Base-by-base conservation (phyloP, 108 stramenopile genomes). In the Skeletonema tropicum region DNA sequence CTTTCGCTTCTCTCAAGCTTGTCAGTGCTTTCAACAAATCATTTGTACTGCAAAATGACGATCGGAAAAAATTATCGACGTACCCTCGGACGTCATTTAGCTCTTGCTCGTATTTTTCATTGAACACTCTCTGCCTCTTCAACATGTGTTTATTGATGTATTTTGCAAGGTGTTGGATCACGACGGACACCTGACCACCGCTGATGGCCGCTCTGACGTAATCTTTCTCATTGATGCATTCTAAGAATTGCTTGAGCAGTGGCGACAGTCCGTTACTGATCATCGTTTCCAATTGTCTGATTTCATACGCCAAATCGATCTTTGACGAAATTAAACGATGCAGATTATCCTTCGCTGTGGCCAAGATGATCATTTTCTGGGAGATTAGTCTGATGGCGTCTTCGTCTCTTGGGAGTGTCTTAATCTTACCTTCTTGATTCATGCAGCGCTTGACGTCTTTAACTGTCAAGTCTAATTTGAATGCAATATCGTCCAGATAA, bases 1-100 rank as follows among this genome's bases (percentile, higher is more conserved):
- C 74, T 6, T 63, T 61, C 25, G 82, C 75, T 38, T 62, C 23
- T 36, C 78, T 83, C 29, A 87, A 48, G 36, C 77, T 74, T 49
- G 58, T 15, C 68, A 85, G 49, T 8, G 60, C 46, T 63, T 62
- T 75, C 17, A 60, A 55, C 12, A 87, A 58, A 48, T 82, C 78
- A 26, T 68, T 33, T 14, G 30, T 70, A 57, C 70, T 46, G 39
- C 52, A 21, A 52, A 84, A 81, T 6, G 12, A 17, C 8, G 67
- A 64, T 2, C 58, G 19, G 25, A 81, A 41, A 63, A 74, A 72
- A 49, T 52, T 17, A 4, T 71, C 32, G 6, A 78, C 32, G 17
- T 66, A 66, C 5, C 61, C 42, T 30, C 8, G 30, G 19, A 66
- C 48, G 29, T 15, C 31, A 11, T 71, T 65, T 1, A 70, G 17